Conservation (phyloP, 1,139 yeast genomes). For the Schwanniomyces etchellsii region DNA sequence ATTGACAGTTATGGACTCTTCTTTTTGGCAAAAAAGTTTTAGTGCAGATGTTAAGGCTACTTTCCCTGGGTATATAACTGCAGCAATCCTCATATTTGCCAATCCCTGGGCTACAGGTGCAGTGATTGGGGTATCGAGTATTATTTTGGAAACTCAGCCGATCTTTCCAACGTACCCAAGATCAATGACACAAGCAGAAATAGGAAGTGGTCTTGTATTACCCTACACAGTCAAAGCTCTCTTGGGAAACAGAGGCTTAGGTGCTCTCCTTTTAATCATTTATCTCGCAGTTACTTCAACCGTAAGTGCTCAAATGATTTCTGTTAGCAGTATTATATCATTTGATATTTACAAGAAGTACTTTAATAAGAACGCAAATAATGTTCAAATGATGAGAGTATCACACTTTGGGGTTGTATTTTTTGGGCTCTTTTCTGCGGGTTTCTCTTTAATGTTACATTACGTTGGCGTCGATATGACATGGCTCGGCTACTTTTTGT, state of each 20-base stretch:
- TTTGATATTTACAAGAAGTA: conserved; percentile 27
- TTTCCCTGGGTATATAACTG: conserved; percentile 33
- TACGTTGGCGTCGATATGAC: conserved; percentile 27
- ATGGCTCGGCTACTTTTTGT: conserved; percentile 30
- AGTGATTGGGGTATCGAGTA: conserved; percentile 21
- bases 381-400: conserved; percentile 20
- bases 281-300: conserved; percentile 29
- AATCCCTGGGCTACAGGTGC: conserved; percentile 30
- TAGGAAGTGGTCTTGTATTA: conserved; percentile 22
- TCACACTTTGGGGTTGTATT: conserved; percentile 23
- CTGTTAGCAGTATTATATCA: conserved; percentile 24
- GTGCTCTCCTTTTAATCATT: conserved; percentile 21
- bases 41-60: conserved; percentile 28
- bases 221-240: conserved; percentile 23
- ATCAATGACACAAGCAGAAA: conserved; percentile 18
- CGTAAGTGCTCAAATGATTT: conserved; percentile 26
- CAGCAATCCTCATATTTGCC: conserved; percentile 25
- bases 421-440: conserved; percentile 26
- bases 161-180: conserved; percentile 27
- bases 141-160: conserved; percentile 19
- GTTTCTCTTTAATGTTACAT: conserved; percentile 25
- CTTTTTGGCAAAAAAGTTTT: conserved; percentile 31
- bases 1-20: conserved; percentile 24
- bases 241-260: conserved; percentile 23
- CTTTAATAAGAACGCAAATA: conserved; percentile 19